phyloP scores from a whole-genome alignment of 495 filamentous ascomycete genomes.

The Penicillium parvum region DNA sequence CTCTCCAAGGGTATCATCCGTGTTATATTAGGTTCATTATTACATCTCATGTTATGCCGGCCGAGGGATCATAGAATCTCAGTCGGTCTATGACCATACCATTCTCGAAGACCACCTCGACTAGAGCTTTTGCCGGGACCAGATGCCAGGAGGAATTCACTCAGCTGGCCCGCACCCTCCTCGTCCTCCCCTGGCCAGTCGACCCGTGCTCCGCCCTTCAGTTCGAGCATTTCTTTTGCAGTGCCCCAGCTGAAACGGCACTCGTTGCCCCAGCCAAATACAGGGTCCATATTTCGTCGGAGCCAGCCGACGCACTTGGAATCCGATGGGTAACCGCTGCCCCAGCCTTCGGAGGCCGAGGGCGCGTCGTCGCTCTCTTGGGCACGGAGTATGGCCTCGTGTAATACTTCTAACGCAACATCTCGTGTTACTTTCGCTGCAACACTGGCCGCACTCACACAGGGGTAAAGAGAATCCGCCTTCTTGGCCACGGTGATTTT shows the following conservation, averaged over 20 bases:
- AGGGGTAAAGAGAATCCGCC: slow-evolving; percentile 89
- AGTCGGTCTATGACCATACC: slow-evolving; percentile 37
- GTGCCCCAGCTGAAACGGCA: slow-evolving; percentile 95
- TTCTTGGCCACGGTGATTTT: slow-evolving; percentile 91
- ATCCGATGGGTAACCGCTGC: slow-evolving; percentile 91
- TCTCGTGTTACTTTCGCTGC: slow-evolving; percentile 95
- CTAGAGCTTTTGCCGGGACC: slow-evolving; percentile 20
- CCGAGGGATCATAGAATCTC: slow-evolving; percentile 24
- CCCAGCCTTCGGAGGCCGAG: slow-evolving; percentile 56
- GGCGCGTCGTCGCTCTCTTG: slow-evolving; percentile 7
- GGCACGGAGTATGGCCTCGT: slow-evolving; percentile 42
- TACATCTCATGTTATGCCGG: slow-evolving; percentile 8
- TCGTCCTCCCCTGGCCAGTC: slow-evolving; percentile 81
- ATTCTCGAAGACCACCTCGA: slow-evolving; percentile 33
- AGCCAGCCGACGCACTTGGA: slow-evolving; percentile 76
- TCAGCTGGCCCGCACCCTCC: slow-evolving; percentile 58
- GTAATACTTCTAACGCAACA: slow-evolving; percentile 74
- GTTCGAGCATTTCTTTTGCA: slow-evolving; percentile 85
- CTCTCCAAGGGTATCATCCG: slow-evolving; percentile 23
- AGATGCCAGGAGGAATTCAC: slow-evolving; percentile 60
- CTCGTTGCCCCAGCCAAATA: slow-evolving; percentile 94
- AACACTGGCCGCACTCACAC: slow-evolving; percentile 88
- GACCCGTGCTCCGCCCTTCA: slow-evolving; percentile 57
- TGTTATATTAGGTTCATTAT: slow-evolving; percentile 21
- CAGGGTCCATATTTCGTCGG: slow-evolving; percentile 76